These are phyloP conservation scores for Ochetophila trinervis DNA, from an alignment of 306 rosid species.

Conservation along the genomic window DNA sequence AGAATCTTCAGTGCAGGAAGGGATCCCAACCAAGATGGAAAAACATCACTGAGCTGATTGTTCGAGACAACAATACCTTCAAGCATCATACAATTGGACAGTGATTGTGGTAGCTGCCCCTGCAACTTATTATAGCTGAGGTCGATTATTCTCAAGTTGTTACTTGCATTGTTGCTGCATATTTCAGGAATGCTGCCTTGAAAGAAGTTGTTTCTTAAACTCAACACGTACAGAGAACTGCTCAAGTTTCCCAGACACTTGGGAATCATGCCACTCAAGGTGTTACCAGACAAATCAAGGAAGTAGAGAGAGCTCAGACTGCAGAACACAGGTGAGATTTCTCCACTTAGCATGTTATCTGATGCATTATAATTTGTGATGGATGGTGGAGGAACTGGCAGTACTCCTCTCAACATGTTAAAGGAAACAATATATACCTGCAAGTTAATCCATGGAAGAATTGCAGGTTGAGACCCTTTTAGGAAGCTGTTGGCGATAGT, in stretches of 20 bases:
- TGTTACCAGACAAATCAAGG: no score
- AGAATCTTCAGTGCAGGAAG: background rate
- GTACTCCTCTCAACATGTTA: no score
- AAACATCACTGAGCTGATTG: constrained; percentile 24
- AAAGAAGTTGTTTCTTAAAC: constrained; percentile 1
- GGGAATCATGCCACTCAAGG: constrained; percentile 9
- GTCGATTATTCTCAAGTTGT: background rate
- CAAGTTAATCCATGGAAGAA: no score
- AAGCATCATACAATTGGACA: constrained; percentile 11
- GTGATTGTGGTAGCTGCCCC: constrained; percentile 22
- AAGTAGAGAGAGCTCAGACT: no score
- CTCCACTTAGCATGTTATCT: background rate
- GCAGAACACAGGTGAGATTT: no score
- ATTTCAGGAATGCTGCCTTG: background rate
- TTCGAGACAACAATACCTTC: constrained; percentile 11
- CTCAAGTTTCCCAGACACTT: background rate
- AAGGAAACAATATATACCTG: no score
- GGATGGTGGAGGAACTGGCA: no score
- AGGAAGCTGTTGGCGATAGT: no score
- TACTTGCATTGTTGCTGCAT: background rate
- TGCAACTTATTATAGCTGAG: constrained; percentile 19
- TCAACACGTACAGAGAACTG: background rate
- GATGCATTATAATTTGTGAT: no score
- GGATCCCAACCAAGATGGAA: constrained; percentile 44
- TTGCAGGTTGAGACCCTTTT: no score